These are phyloP conservation scores for Salix dunnii DNA, from an alignment of 345 rosid species.

Conservation along the genomic window DNA sequence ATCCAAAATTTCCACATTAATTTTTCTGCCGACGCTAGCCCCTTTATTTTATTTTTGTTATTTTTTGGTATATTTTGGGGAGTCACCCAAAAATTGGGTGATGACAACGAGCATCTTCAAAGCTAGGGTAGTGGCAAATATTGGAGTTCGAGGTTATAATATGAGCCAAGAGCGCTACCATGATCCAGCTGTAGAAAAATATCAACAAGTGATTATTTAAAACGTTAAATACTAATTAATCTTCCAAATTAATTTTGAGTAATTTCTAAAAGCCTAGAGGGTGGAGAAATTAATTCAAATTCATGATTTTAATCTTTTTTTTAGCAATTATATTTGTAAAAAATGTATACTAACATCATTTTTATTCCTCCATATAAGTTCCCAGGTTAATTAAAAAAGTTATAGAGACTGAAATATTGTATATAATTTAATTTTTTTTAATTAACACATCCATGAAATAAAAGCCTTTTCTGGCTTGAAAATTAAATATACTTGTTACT, in stretches of 20 bases:
- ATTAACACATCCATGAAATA: too few relatives aligned
- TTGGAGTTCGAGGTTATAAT: constrained; percentile 1
- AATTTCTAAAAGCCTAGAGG: background rate
- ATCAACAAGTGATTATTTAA: background rate
- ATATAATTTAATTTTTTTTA: too few relatives aligned
- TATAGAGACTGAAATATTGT: background rate
- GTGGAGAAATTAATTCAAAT: background rate
- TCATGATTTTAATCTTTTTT: background rate
- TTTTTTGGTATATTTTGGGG: too few relatives aligned
- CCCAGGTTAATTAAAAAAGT: background rate
- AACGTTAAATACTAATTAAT: background rate
- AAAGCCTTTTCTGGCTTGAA: too few relatives aligned
- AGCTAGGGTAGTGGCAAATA: background rate
- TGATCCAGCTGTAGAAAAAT: constrained; percentile 21
- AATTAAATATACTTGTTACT: too few relatives aligned
- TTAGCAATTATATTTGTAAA: background rate
- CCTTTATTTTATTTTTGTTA: too few relatives aligned
- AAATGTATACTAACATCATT: background rate
- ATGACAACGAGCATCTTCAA: background rate
- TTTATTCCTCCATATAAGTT: background rate
- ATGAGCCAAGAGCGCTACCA: constrained; percentile 48
- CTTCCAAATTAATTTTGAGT: background rate
- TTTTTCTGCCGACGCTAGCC: too few relatives aligned
- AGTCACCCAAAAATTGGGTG: too few relatives aligned
- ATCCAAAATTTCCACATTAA: too few relatives aligned